Base-by-base conservation (phyloP, 1,139 yeast species). In the Blastobotrys illinoisensis region DNA sequence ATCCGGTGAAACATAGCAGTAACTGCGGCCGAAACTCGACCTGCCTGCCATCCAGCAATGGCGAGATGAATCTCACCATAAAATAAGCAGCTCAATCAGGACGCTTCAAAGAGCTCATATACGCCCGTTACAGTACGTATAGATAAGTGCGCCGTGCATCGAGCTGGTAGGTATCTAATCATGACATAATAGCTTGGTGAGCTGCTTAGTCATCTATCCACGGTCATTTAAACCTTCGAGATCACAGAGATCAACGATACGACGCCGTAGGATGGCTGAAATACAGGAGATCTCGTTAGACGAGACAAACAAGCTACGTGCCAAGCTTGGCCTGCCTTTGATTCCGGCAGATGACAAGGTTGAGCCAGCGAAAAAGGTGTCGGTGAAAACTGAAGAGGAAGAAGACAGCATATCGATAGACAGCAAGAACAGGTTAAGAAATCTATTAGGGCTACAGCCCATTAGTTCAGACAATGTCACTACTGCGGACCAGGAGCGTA, bases 301-400 rank as follows among this genome's bases (percentile, higher is more conserved):
- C 52, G 74, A 72, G 46, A 72, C 76, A 1, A 72, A 73, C 58
- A 53, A 60, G 44, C 59, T 71, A 21, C 62, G 76, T n/a, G 61
- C 58, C 1, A 55, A 68, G 9, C 60, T 72, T 11, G 77, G 77
- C 1, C 62, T 73, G 44, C 65, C 65, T 47, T 72, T 72, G 16
- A 70, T 74, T 24, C 68, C 73, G 2, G 56, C 57, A 1, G 60
- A 61, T 2, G 56, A 55, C 2, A 54, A 45, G 3, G 46, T 45
- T 18, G 56, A 46, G 5, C 44, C 20, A 11, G 16, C 13, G 13
- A 32, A 13, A 32, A 32, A 32, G 40, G 13, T 11, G 16, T 5
- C 11, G 11, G 40, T 32, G 40, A 50, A 48, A 19, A 47, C 40
- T 2, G 50, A 47, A 40, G 49, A 21, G 44, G 55, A 48, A 18